Percentiles rank a stretch among this genome's conserved stretches.
phyloP scores from a whole-genome alignment of 2,329 filamentous ascomycete genomes.

The Exophiala phaeomuriformis region DNA sequence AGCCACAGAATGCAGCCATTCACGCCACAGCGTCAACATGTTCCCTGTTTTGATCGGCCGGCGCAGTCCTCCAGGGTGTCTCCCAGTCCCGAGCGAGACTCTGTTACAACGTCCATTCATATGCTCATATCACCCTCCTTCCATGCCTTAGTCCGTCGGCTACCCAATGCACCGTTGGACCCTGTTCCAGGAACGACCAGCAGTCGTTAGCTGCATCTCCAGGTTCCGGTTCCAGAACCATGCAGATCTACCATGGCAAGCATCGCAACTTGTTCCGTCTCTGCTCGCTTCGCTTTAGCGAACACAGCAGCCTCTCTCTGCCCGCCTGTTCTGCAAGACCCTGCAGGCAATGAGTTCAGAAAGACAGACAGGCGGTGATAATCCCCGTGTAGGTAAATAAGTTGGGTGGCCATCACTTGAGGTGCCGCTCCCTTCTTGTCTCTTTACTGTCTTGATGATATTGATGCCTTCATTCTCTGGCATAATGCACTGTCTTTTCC shows the following conservation, averaged over 20 bases:
- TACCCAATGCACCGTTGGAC: background rate
- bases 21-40: background rate
- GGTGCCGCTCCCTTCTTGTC: slow-evolving; percentile 2
- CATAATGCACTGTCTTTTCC: slow-evolving; percentile 1
- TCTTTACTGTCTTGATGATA: background rate
- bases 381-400: background rate
- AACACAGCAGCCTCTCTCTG: background rate
- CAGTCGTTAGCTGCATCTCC: background rate
- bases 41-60: slow-evolving; percentile 11
- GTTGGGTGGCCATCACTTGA: background rate
- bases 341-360: background rate
- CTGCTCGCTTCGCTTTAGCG: slow-evolving; percentile 6
- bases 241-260: slow-evolving; percentile 8
- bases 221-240: slow-evolving; percentile 15
- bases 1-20: slow-evolving; percentile 12
- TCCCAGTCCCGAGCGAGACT: slow-evolving; percentile 7
- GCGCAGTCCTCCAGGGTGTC: background rate
- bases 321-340: slow-evolving; percentile 3
- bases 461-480: background rate
- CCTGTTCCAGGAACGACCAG: background rate
- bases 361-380: background rate
- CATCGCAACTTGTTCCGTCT: slow-evolving; percentile 10
- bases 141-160: slow-evolving; percentile 1
- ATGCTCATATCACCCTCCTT: slow-evolving; percentile 1
- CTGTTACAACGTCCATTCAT: slow-evolving; percentile 9